Evolutionary conservation across 352 stramenopile species (phyloP).

Genomic region (Globisporangium orthogonon): DNA sequence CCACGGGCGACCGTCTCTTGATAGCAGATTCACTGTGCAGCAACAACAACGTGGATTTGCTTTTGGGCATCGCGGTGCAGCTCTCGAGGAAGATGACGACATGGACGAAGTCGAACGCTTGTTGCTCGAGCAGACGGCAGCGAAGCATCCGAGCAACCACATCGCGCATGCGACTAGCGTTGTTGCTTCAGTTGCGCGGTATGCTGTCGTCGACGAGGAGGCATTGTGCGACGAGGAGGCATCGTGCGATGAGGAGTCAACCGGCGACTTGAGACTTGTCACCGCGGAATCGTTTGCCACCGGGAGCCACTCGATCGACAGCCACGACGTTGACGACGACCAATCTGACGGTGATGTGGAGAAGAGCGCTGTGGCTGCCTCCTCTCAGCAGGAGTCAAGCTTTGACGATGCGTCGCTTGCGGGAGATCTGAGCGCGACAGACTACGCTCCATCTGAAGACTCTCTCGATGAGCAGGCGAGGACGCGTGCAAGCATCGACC

Average conservation of each 20-base stretch:
- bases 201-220: neutral
- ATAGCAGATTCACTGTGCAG: neutral
- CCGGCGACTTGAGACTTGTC: neutral
- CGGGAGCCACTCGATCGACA: neutral
- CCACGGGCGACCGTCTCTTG: too few species aligned
- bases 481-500: neutral
- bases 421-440: neutral
- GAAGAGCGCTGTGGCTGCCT: neutral
- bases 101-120: conserved; percentile 12
- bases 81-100: conserved; percentile 13
- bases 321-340: neutral
- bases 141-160: neutral
- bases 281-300: neutral
- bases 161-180: neutral
- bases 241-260: neutral
- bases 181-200: too few species aligned
- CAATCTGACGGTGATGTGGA: neutral
- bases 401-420: neutral
- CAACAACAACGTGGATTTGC: neutral
- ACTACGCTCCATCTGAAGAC: neutral
- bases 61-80: neutral
- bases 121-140: conserved; percentile 2
- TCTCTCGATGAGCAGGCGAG: neutral
- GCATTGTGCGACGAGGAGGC: neutral
- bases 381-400: conserved; percentile 1